Evolutionary conservation across 139 green algal genomes (phyloP), one percentile per base, ranked within the genome.

Genomic region (Monoraphidium neglectum): DNA sequence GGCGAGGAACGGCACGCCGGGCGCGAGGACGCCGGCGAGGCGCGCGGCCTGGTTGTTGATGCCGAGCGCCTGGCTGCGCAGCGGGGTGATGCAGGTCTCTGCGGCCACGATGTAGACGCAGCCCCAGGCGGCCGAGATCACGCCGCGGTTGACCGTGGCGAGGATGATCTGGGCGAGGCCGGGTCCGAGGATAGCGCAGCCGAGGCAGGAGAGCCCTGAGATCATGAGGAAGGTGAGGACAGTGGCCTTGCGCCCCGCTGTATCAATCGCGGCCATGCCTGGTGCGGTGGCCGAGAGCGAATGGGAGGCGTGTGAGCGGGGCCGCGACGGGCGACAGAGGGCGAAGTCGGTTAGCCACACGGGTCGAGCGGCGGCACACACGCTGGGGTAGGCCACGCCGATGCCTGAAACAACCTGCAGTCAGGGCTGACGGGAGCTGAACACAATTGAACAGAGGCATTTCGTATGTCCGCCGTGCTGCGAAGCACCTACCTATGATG

Each of bases 11-110:
- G 68, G n/a, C 16, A 77, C 68, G n/a, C 23, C 59, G 3, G 72
- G 72, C 2, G 72, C 72, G 21, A 61, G 13, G 28, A 70, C 40
- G 35, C 72, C 72, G 23, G 59, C 72, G 37, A 70, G n/a, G 10
- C 72, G 59, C 33, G 37, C 43, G 30, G 59, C 72, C 63, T 77
- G 72, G 21, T 77, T 77, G 5, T 21, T 63, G 18, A 60, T 38
- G 35, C 57, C 59, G 1, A 77, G 40, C 18, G 72, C 72, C 5
- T 36, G 30, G 6, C 59, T 56, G n/a, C 70, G 63, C 35, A 72
- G 53, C 38, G 23, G 24, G 18, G 66, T 72, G 3, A 46, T n/a
- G n/a, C 59, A 37, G 38, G 35, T 59, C 59, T 77, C 72, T 38
- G 40, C 72, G n/a, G 60, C 40, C 35, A 70, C 68, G 0, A 77